Base-by-base conservation (phyloP, 169 alveolate species). In the Plasmodium gaboni region DNA sequence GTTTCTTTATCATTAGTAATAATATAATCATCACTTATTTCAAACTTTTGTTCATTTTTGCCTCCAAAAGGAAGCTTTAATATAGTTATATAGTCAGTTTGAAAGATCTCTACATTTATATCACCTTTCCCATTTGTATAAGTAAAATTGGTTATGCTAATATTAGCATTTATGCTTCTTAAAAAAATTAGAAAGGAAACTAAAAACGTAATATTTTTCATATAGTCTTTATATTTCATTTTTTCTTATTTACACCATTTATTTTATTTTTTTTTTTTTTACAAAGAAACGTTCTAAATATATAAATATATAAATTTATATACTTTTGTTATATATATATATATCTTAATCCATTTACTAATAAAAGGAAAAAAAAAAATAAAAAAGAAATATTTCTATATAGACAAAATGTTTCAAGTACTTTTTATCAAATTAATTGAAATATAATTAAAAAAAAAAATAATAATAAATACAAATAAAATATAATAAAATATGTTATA, bases 71-170 rank as follows among this genome's bases (percentile, higher is more conserved):
- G 19, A 57, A 65, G 15, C 28, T 78, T 65, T 15, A 78, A 67
- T 48, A 78, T 78, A 44, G 63, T 12, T 64, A 78, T 48, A 44
- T 78, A 78, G 4, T 55, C 74, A 51, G 89, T 78, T 78, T 78
- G 78, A 46, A 78, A 51, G 22, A 50, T 24, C 32, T 65, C 76
- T n/a, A 70, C 70, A 51, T 53, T 15, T 32, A 78, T 28, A 24
- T 50, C 46, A 59, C 12, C 17, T 57, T 13, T 67, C 71, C 48
- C 65, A 78, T 42, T 44, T n/a, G 51, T 6, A 44, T 78, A 78
- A 78, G 74, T 78, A 51, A 64, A 50, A 38, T 63, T 46, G 15
- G 89, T 64, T 48, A 65, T 65, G 69, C 53, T 51, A 48, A 78
- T 48, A 64, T 15, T 64, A 78, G 89, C 89, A 8, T 50, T 78